These are phyloP conservation scores for Podospora australis DNA, from an alignment of 495 filamentous ascomycete genomes.

Conservation along the genomic window DNA sequence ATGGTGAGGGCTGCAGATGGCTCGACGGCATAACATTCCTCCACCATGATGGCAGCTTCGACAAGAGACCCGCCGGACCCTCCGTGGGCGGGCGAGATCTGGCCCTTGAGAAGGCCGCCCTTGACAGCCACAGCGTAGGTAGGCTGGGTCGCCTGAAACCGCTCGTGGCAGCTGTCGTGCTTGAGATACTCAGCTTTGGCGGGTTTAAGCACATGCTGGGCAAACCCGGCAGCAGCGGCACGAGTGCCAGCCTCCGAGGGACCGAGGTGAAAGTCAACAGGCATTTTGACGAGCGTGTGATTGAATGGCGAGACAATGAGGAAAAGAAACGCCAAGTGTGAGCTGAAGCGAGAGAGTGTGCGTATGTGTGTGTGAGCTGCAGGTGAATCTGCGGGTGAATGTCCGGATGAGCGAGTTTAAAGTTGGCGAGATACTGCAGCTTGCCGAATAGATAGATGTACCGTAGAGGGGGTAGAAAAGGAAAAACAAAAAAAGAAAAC, in stretches of 20 bases:
- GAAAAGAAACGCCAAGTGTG: not conserved
- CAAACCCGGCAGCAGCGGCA: constrained; percentile 27
- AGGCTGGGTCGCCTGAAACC: constrained; percentile 42
- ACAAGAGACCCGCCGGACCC: constrained; percentile 38
- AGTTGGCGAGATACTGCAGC: too few relatives aligned
- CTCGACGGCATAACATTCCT: constrained; percentile 48
- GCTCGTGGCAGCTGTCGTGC: constrained; percentile 22
- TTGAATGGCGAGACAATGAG: not conserved
- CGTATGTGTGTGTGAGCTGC: too few relatives aligned
- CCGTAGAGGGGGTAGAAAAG: too few relatives aligned
- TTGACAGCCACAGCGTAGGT: constrained; percentile 37
- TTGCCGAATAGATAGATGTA: too few relatives aligned
- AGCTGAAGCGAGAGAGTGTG: too few relatives aligned
- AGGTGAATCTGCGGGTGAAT: too few relatives aligned
- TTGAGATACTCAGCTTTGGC: constrained; percentile 30
- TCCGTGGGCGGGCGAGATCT: constrained; percentile 37
- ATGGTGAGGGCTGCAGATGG: constrained; percentile 43
- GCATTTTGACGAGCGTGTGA: constrained; percentile 15
- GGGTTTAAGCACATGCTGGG: constrained; percentile 30
- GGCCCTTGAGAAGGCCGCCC: constrained; percentile 43
- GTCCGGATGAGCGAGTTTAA: too few relatives aligned
- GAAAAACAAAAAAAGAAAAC: too few relatives aligned
- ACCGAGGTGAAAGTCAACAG: constrained; percentile 38
- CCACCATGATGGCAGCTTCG: constrained; percentile 45
- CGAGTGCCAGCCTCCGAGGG: constrained; percentile 29